Percentiles rank a stretch among this genome's conserved stretches.
Evolutionary conservation across 2,329 filamentous ascomycete species (phyloP).

Genomic region (Paecilomyces fulvus): DNA sequence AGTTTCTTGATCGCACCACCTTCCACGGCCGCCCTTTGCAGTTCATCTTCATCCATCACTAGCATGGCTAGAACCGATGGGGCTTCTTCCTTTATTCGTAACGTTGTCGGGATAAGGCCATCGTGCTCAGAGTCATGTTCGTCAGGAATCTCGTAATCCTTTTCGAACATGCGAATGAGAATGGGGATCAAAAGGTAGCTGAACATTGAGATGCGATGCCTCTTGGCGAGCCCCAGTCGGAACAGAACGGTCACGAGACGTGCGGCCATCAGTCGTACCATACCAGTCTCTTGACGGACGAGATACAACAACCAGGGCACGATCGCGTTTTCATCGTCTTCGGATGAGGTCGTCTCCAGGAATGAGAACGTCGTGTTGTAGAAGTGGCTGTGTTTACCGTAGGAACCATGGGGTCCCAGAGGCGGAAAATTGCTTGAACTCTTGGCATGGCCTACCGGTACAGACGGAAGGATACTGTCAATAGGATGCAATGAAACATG

Average conservation of each 20-base stretch:
- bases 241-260: slow-evolving; percentile 62
- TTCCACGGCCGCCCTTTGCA: slow-evolving; percentile 78
- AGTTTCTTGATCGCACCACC: slow-evolving; percentile 54
- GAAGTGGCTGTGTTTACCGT: slow-evolving; percentile 28
- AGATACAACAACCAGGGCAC: slow-evolving; percentile 65
- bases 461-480: slow-evolving; percentile 55
- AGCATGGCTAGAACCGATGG: slow-evolving; percentile 70
- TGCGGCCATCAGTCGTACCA: slow-evolving; percentile 59
- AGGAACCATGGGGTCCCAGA: slow-evolving; percentile 35
- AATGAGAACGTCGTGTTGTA: slow-evolving; percentile 26
- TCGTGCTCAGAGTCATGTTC: slow-evolving; percentile 32
- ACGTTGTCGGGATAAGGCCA: slow-evolving; percentile 33
- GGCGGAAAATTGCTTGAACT: slow-evolving; percentile 45
- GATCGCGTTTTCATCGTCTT: slow-evolving; percentile 61
- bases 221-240: slow-evolving; percentile 57
- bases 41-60: slow-evolving; percentile 64
- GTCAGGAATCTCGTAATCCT: slow-evolving; percentile 35
- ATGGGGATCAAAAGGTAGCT: slow-evolving; percentile 62
- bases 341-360: slow-evolving; percentile 34
- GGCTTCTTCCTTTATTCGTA: slow-evolving; percentile 58
- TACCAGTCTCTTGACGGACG: slow-evolving; percentile 48
- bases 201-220: slow-evolving; percentile 55
- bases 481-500: slow-evolving; percentile 47
- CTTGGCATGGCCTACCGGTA: slow-evolving; percentile 27
- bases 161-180: slow-evolving; percentile 57